Conservation (phyloP, 257 asterid genomes). For the Solanum dulcamara region DNA sequence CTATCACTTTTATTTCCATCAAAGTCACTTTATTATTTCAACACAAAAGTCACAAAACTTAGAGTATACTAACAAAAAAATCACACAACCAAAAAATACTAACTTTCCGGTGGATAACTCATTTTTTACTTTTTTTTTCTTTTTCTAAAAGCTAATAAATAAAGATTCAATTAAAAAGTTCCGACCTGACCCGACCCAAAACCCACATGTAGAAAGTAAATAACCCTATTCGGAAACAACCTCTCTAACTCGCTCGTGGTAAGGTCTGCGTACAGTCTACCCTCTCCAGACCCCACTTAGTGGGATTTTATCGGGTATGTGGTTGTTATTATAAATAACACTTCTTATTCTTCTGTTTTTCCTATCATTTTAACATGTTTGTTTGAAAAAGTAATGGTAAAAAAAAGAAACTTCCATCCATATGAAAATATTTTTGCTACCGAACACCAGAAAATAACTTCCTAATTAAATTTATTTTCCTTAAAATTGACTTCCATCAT, state of each 20-base stretch:
- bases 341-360: neutral
- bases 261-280: no score
- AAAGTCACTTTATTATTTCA: no score
- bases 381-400: neutral
- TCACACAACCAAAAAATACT: neutral
- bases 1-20: no score
- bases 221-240: no score
- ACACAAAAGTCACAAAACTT: neutral
- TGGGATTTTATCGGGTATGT: no score
- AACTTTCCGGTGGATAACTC: neutral
- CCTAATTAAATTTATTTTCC: neutral
- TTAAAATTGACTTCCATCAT: neutral
- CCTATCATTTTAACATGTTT: neutral
- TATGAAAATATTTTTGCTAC: neutral
- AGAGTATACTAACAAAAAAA: neutral
- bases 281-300: no score
- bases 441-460: neutral
- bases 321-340: no score
- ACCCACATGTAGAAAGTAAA: neutral
- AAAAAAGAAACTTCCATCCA: neutral
- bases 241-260: no score
- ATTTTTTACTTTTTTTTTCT: no score
- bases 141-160: neutral
- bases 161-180: no score
- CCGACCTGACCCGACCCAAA: neutral